Base-by-base conservation (phyloP, 1,284 basidiomycete genomes). In the Pholiota adiposa region DNA sequence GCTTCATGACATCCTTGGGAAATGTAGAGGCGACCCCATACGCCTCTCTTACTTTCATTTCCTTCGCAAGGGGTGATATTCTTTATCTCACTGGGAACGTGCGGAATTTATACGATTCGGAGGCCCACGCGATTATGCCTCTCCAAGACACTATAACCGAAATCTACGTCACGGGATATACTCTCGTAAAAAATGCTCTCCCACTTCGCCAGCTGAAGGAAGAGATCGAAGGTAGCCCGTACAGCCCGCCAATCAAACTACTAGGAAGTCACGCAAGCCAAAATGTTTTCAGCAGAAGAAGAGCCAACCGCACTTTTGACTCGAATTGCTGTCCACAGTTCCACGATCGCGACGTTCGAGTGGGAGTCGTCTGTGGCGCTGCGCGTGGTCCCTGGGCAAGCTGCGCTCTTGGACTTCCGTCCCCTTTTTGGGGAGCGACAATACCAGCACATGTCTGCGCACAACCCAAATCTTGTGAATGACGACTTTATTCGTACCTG, bases 401-500 rank as follows among this genome's bases (percentile, higher is more conserved):
- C 81, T 1, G 79, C 78, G 21, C 77, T 87, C 23, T 70, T 89
- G 48, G 83, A 87, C 64, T 80, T 87, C 69, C 75, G 77, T 1
- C 72, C 77, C 2, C 72, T 88, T 29, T 67, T 87, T 4, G 83
- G 85, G 2, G 56, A 70, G 25, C 72, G 73, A 14, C 71, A 70
- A 23, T 85, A 84, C 65, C 71, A 75, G 38, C 84, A 87, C 66
- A 84, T 87, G 77, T 75, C 80, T 1, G 72, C 76, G 1, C 64
- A 68, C 9, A 75, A 80, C 25, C 83, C 83, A 0, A 73, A 70
- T 3, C 75, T 76, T 16, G 71, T 86, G 21, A 88, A 88, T 68
- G 86, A 89, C 65, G 86, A 89, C 65, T 77, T 83, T 27, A 77
- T 89, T 49, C 82, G 87, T 18, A 89, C 86, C 1, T 89, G 87